Conservation (phyloP, 805 yeast genomes). For the Spathaspora arborariae region DNA sequence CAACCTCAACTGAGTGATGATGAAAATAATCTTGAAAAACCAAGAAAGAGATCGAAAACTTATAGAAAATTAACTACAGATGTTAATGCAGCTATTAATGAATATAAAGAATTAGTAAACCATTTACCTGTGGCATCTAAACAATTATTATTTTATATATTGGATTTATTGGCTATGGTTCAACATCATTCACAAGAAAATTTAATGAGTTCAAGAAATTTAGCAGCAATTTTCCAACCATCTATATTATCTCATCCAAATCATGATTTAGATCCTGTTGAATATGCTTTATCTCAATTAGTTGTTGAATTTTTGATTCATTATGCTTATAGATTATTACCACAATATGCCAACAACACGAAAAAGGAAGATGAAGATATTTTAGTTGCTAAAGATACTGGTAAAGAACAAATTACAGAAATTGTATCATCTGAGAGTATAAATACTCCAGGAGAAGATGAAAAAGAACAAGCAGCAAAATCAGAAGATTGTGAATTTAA, state of each 20-base stretch:
- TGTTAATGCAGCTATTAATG: slow-evolving; percentile 63
- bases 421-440: neutral
- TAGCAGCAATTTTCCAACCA: slow-evolving; percentile 97
- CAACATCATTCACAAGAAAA: slow-evolving; percentile 73
- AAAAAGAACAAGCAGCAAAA: slow-evolving; percentile 1
- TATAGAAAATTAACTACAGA: slow-evolving; percentile 61
- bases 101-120: slow-evolving; percentile 66
- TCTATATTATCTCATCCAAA: slow-evolving; percentile 89
- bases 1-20: neutral
- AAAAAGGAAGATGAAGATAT: neutral
- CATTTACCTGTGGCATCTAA: slow-evolving; percentile 72
- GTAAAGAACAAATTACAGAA: neutral
- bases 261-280: slow-evolving; percentile 90
- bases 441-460: neutral
- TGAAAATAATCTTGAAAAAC: slow-evolving; percentile 1
- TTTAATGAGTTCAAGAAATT: slow-evolving; percentile 86
- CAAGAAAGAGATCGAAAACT: slow-evolving; percentile 40
- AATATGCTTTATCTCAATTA: slow-evolving; percentile 79
- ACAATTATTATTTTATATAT: slow-evolving; percentile 78
- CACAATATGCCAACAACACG: slow-evolving; percentile 20
- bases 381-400: neutral
- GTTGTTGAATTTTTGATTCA: slow-evolving; percentile 88
- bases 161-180: slow-evolving; percentile 84
- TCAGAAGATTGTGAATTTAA: neutral
- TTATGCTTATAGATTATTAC: slow-evolving; percentile 74